A percentile compares a stretch with the other conserved stretches of the same genome.
Evolutionary conservation across 139 green algal genomes (phyloP).

Genomic region (Klebsormidium nitens): DNA sequence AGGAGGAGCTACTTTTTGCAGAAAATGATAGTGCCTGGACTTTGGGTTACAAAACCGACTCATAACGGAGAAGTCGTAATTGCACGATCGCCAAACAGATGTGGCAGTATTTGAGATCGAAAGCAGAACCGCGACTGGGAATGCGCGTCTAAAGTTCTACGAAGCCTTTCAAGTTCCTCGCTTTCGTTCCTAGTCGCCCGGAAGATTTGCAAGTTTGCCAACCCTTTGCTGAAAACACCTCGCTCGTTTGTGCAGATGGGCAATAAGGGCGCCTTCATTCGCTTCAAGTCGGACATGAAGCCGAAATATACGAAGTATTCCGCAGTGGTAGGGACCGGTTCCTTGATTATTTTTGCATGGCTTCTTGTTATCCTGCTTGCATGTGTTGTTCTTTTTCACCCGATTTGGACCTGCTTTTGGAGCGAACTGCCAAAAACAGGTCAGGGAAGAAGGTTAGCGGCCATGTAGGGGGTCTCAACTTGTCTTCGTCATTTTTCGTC

Average conservation of each 20-base stretch:
- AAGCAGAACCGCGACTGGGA: too few species aligned
- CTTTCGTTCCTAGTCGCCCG: conserved; percentile 1
- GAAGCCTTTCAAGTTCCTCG: conserved; percentile 5
- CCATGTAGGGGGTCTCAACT: too few species aligned
- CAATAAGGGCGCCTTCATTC: conserved; percentile 91
- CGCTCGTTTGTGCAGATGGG: conserved; percentile 53
- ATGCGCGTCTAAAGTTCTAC: conserved; percentile 11
- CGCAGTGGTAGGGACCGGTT: conserved; percentile 45
- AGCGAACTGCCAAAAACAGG: too few species aligned
- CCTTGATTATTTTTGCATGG: not conserved
- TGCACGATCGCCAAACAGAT: too few species aligned
- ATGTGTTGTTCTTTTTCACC: too few species aligned
- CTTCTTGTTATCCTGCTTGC: not conserved
- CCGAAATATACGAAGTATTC: conserved; percentile 89
- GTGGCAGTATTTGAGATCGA: too few species aligned
- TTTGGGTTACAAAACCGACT: too few species aligned
- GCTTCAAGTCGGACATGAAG: conserved; percentile 87
- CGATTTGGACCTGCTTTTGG: not conserved
- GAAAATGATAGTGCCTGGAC: too few species aligned
- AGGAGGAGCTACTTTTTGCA: too few species aligned
- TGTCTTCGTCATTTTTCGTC: conserved; percentile 1
- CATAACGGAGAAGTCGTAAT: not conserved
- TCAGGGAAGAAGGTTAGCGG: too few species aligned
- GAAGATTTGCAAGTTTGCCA: conserved; percentile 2
- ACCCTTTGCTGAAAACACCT: not conserved